A percentile compares a stretch with the other conserved stretches of the same genome.
Conservation (phyloP, 2,329 filamentous ascomycete genomes). For the Fusarium musae region DNA sequence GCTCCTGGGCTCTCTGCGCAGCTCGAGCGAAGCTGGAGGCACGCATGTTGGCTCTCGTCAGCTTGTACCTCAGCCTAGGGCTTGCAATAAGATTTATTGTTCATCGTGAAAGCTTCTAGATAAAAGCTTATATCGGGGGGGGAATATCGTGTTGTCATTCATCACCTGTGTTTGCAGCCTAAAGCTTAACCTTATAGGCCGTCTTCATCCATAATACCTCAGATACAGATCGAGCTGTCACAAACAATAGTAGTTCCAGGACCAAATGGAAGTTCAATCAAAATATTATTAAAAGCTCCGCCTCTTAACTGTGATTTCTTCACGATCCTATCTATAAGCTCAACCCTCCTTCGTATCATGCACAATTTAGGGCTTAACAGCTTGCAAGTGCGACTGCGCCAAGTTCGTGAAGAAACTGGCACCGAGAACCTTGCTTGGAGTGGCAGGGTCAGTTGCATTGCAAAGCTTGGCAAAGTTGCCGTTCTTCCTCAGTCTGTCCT, state of each 20-base stretch:
- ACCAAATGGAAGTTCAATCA: not conserved
- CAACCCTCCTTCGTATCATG: too few relatives aligned
- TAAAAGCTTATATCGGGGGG: too few relatives aligned
- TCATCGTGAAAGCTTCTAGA: too few relatives aligned
- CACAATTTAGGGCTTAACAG: not conserved
- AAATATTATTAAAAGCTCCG: not conserved
- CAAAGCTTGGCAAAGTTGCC: slow-evolving; percentile 63
- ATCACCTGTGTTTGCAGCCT: too few relatives aligned
- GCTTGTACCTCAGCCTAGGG: not conserved
- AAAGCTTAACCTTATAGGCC: too few relatives aligned
- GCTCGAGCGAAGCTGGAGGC: not conserved
- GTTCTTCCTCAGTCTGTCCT: slow-evolving; percentile 48
- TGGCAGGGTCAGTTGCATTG: slow-evolving; percentile 55
- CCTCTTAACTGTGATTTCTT: not conserved
- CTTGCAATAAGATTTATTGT: too few relatives aligned
- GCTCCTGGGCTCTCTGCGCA: too few relatives aligned
- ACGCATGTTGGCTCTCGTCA: not conserved
- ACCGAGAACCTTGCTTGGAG: slow-evolving; percentile 55
- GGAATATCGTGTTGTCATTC: too few relatives aligned
- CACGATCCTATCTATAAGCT: not conserved
- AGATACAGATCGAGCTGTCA: not conserved
- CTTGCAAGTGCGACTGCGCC: slow-evolving; percentile 50
- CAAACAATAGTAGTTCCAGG: not conserved
- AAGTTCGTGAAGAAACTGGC: slow-evolving; percentile 63
- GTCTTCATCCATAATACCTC: not conserved